phyloP scores from a whole-genome alignment of 2,329 filamentous ascomycete species.

The Cladosporium sp. region DNA sequence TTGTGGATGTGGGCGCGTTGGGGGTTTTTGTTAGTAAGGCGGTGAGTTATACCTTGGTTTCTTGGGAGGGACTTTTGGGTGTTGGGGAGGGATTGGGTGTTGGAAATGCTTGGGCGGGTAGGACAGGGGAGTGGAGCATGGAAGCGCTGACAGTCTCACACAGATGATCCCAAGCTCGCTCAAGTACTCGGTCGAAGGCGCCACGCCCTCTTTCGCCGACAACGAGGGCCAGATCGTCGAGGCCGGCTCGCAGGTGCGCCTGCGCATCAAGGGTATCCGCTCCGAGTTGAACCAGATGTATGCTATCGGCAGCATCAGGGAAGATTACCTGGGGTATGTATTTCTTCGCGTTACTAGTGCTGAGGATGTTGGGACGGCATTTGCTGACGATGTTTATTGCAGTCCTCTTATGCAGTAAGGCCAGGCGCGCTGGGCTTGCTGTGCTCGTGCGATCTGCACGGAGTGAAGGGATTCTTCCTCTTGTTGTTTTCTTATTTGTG shows the following conservation, averaged over 20 bases:
- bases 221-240: constrained; percentile 93
- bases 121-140: no score
- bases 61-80: no score
- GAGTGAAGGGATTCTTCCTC: neutral
- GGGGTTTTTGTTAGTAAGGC: constrained; percentile 76
- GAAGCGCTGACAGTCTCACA: neutral
- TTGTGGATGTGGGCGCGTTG: constrained; percentile 74
- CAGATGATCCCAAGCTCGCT: constrained; percentile 89
- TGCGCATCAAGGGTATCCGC: constrained; percentile 91
- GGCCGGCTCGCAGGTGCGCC: constrained; percentile 84
- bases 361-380: neutral
- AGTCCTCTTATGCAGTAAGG: constrained; percentile 11
- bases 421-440: neutral
- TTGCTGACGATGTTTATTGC: neutral
- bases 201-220: constrained; percentile 94
- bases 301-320: constrained; percentile 96
- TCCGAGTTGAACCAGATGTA: constrained; percentile 94
- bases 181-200: constrained; percentile 92
- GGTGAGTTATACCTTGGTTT: constrained; percentile 62
- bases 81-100: neutral
- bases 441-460: neutral
- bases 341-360: neutral
- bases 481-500: neutral
- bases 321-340: constrained; percentile 42
- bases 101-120: neutral